Percentiles rank a stretch among this genome's conserved stretches.
These are phyloP conservation scores for Sarocladium kiliense DNA, from an alignment of 2,329 filamentous ascomycete genomes.

Conservation along the genomic window DNA sequence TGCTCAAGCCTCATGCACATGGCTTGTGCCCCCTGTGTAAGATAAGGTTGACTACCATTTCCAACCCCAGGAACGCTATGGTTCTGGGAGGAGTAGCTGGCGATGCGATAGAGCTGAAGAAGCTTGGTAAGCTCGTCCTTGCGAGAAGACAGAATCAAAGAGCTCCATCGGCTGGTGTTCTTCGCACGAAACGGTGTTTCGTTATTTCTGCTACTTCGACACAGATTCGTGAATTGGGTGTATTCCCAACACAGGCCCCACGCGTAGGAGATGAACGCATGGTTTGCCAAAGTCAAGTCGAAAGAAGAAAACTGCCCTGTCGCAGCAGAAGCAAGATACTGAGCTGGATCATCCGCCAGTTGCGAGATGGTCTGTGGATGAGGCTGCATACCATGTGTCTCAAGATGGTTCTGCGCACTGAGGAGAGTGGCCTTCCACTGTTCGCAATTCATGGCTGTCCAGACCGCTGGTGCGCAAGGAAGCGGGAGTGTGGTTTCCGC, in stretches of 20 bases:
- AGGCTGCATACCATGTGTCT: no score
- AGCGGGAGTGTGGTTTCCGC: constrained; percentile 22
- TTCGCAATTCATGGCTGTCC: constrained; percentile 19
- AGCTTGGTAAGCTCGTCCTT: constrained; percentile 23
- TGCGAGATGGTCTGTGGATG: no score
- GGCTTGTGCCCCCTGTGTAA: constrained; percentile 16
- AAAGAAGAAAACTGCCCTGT: no score
- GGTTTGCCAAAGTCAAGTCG: background rate
- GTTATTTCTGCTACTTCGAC: no score
- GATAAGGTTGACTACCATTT: no score
- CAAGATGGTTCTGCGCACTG: no score
- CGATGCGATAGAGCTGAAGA: constrained; percentile 10
- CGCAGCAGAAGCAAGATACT: no score
- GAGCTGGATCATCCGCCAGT: no score
- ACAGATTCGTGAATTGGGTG: constrained; percentile 17
- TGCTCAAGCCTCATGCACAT: constrained; percentile 26
- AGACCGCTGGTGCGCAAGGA: constrained; percentile 17
- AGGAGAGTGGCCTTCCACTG: constrained; percentile 18
- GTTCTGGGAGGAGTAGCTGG: no score
- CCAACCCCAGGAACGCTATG: no score
- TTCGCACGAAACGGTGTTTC: constrained; percentile 15
- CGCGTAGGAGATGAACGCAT: constrained; percentile 16
- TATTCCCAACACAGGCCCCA: constrained; percentile 26
- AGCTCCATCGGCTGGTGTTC: constrained; percentile 20
- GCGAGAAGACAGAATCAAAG: constrained; percentile 19